These are phyloP conservation scores for Nannizziopsis arthrosporioides DNA, from an alignment of 2,329 filamentous ascomycete species.

Conservation along the genomic window DNA sequence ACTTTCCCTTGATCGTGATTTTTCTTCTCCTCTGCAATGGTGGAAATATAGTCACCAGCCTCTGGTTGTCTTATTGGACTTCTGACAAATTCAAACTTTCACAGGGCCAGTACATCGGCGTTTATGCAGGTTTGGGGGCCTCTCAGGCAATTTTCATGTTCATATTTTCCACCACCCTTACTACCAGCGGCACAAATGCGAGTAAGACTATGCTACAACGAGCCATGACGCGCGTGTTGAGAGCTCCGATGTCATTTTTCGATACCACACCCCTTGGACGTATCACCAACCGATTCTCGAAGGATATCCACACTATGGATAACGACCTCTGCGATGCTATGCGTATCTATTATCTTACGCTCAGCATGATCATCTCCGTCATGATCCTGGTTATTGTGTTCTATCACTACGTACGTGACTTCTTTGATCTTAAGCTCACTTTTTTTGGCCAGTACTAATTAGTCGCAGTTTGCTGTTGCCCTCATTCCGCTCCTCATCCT, in stretches of 20 bases:
- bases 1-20: slow-evolving; percentile 47
- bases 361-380: slow-evolving; percentile 69
- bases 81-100: slow-evolving; percentile 58
- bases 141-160: slow-evolving; percentile 66
- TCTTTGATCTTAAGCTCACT: not conserved
- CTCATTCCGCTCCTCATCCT: slow-evolving; percentile 58
- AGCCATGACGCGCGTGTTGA: slow-evolving; percentile 63
- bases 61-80: slow-evolving; percentile 95
- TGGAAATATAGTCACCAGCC: slow-evolving; percentile 71
- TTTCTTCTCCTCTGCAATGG: slow-evolving; percentile 64
- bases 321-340: slow-evolving; percentile 81
- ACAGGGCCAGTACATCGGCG: slow-evolving; percentile 57
- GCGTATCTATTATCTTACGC: slow-evolving; percentile 80
- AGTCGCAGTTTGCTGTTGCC: slow-evolving; percentile 51
- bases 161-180: slow-evolving; percentile 63
- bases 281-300: slow-evolving; percentile 91
- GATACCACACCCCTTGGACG: slow-evolving; percentile 91
- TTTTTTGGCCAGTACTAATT: not conserved
- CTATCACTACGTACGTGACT: slow-evolving; percentile 60
- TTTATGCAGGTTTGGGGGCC: slow-evolving; percentile 59
- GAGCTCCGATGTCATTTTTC: slow-evolving; percentile 76
- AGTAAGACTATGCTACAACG: slow-evolving; percentile 70
- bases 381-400: slow-evolving; percentile 89
- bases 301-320: slow-evolving; percentile 94
- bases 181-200: slow-evolving; percentile 66